A percentile compares a stretch with the other conserved stretches of the same genome.
phyloP scores from a whole-genome alignment of 306 rosid species.

The Inga leiocalycina region DNA sequence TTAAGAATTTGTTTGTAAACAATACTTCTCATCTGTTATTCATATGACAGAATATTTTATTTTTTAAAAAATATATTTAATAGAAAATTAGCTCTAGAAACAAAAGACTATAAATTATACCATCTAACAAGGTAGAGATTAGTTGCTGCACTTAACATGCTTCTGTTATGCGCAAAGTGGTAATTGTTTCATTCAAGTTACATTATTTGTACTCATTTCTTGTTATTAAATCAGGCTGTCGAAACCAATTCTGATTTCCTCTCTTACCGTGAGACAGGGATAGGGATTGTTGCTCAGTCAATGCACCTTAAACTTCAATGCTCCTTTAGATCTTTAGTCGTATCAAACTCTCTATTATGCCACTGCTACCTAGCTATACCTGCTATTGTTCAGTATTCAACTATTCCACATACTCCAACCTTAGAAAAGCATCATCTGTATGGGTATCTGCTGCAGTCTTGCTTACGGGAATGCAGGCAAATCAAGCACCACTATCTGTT shows the following conservation, averaged over 20 bases:
- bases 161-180: not conserved
- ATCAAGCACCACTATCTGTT: constrained; percentile 41
- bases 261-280: constrained; percentile 12
- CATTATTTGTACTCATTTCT: not conserved
- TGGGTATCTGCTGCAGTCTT: constrained; percentile 30
- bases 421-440: constrained; percentile 2
- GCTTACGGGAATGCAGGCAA: constrained; percentile 47
- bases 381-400: constrained; percentile 1
- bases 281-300: not conserved
- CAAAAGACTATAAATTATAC: not conserved
- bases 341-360: not conserved
- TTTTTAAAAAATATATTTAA: not conserved
- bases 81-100: not conserved
- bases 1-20: not conserved
- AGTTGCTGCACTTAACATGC: not conserved
- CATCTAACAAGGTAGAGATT: not conserved
- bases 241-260: not conserved
- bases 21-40: not conserved
- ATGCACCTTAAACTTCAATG: constrained; percentile 25
- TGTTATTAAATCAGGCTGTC: not conserved
- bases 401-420: not conserved
- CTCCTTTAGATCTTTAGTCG: not conserved
- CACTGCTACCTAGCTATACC: constrained; percentile 6
- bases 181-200: not conserved
- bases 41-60: not conserved